Percentiles rank a stretch among this genome's conserved stretches.
phyloP scores from a whole-genome alignment of 2,329 filamentous ascomycete species.

The Emmonsia crescens region DNA sequence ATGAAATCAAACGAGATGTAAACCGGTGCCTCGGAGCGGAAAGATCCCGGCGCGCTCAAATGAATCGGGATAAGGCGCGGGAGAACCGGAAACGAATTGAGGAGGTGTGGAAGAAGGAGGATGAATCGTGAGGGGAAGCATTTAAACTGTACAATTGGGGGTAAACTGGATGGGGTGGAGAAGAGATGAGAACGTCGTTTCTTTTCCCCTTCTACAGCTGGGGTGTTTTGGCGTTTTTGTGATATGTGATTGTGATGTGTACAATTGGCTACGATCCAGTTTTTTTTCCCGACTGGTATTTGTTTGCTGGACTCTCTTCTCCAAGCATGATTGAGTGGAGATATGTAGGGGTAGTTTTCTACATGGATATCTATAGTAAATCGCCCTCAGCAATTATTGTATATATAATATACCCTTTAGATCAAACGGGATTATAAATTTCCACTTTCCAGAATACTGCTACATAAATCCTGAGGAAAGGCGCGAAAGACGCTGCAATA shows the following conservation, averaged over 20 bases:
- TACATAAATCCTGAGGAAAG: neutral
- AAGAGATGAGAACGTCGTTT: neutral
- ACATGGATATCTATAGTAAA: neutral
- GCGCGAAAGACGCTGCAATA: neutral
- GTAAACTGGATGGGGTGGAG: neutral
- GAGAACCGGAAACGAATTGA: conserved; percentile 63
- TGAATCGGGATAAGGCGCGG: conserved; percentile 62
- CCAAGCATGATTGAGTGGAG: neutral
- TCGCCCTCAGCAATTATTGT: neutral
- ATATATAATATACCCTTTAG: neutral
- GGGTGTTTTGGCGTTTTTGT: conserved; percentile 2
- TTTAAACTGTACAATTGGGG: neutral
- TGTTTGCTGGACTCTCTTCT: neutral
- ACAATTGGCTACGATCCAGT: neutral
- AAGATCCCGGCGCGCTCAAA: conserved; percentile 63
- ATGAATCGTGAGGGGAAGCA: neutral
- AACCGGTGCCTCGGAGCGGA: conserved; percentile 76
- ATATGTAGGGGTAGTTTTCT: neutral
- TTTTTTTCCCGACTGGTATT: neutral
- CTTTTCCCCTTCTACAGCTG: neutral
- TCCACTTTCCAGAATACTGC: neutral
- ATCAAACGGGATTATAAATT: neutral
- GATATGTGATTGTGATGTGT: conserved; percentile 1
- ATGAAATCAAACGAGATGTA: conserved; percentile 69
- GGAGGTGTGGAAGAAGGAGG: conserved; percentile 59